Evolutionary conservation across 2,329 filamentous ascomycete genomes (phyloP).

Genomic region (Fusarium graminum): DNA sequence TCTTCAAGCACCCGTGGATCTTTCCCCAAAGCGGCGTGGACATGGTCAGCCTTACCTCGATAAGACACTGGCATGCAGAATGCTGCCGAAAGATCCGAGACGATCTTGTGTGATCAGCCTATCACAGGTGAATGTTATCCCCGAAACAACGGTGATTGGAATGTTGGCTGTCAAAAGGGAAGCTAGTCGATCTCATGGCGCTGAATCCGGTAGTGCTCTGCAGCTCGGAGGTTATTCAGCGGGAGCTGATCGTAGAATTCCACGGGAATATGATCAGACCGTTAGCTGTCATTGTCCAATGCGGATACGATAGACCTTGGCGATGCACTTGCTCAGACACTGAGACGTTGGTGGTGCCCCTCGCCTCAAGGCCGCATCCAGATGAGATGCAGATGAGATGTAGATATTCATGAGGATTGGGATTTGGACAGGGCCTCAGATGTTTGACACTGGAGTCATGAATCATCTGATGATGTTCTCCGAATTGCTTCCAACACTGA

Average conservation of each 20-base stretch:
- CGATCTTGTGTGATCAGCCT: not conserved
- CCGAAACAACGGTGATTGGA: conserved; percentile 9
- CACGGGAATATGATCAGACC: not conserved
- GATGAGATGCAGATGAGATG: too few relatives aligned
- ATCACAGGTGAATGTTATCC: not conserved
- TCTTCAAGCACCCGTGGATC: not conserved
- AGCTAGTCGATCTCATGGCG: not conserved
- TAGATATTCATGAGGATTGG: not conserved
- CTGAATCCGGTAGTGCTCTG: conserved; percentile 3
- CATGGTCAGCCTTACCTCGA: not conserved
- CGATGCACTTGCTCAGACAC: not conserved
- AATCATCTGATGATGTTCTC: not conserved
- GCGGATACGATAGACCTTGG: not conserved
- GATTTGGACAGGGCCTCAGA: not conserved
- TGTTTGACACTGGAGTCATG: not conserved
- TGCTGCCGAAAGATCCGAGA: conserved; percentile 2
- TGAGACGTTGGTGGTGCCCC: not conserved
- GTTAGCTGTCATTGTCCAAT: not conserved
- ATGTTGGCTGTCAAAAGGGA: conserved; percentile 17
- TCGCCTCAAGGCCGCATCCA: not conserved
- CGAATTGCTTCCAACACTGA: not conserved
- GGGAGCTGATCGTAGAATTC: not conserved
- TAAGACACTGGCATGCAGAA: not conserved
- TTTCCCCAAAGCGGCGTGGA: not conserved
- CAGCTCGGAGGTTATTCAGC: not conserved